Conservation (phyloP, 179 eudicot genomes). For the Beta lomatogona region DNA sequence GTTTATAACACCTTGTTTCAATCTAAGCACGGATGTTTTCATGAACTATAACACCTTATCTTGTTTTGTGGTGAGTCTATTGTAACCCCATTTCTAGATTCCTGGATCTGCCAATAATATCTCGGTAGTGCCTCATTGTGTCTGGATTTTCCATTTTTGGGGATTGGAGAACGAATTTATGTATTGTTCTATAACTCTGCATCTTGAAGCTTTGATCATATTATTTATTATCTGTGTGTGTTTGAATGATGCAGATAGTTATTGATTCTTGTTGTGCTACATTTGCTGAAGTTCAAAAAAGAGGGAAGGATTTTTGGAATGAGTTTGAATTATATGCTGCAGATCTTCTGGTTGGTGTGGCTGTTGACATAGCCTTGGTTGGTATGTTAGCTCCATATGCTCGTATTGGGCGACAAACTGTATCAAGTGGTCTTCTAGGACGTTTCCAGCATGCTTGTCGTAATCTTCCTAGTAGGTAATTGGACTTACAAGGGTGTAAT, state of each 20-base stretch:
- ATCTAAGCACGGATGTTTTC: neutral
- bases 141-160: neutral
- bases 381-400: conserved; percentile 96
- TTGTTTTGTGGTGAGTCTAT: too few species aligned
- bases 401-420: conserved; percentile 69
- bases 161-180: neutral
- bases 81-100: too few species aligned
- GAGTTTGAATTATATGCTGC: conserved; percentile 92
- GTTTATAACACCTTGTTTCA: conserved; percentile 8
- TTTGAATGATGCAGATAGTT: conserved; percentile 57
- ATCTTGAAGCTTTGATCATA: neutral
- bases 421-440: conserved; percentile 60
- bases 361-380: conserved; percentile 88
- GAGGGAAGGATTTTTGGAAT: conserved; percentile 95
- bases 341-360: conserved; percentile 85
- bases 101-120: too few species aligned
- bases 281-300: conserved; percentile 83
- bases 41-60: neutral
- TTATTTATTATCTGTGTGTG: conserved; percentile 1
- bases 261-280: conserved; percentile 97
- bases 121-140: neutral
- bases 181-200: neutral
- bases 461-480: conserved; percentile 87
- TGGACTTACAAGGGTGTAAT: neutral
- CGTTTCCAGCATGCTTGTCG: conserved; percentile 51